Evolutionary conservation across 441 rosid genomes (phyloP).

Genomic region (Adansonia rubrostipa): DNA sequence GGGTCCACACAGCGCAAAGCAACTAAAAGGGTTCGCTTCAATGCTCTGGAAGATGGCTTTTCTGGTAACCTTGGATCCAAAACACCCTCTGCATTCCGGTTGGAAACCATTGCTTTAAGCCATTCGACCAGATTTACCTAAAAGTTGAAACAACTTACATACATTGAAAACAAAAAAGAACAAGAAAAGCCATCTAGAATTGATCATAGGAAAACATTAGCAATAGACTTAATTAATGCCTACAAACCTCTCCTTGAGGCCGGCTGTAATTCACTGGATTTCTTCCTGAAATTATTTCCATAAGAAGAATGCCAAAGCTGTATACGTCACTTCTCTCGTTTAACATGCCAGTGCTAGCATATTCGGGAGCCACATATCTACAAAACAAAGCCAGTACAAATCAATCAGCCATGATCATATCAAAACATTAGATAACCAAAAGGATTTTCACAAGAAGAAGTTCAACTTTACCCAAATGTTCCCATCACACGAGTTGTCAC

Average conservation of each 20-base stretch:
- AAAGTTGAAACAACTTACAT: constrained; percentile 17
- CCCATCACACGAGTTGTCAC: constrained; percentile 97
- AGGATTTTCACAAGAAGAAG: constrained; percentile 19
- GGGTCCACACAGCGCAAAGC: constrained; percentile 94
- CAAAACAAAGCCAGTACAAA: constrained; percentile 26
- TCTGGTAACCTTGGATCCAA: constrained; percentile 78
- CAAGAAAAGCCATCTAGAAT: neutral
- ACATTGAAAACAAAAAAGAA: neutral
- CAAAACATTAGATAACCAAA: constrained; percentile 14
- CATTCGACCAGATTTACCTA: constrained; percentile 89
- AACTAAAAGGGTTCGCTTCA: constrained; percentile 80
- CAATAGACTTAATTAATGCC: neutral
- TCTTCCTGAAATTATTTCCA: constrained; percentile 90
- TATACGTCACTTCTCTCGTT: constrained; percentile 91
- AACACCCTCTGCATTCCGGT: constrained; percentile 71
- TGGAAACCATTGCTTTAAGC: constrained; percentile 81
- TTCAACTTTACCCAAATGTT: constrained; percentile 70
- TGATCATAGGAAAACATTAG: constrained; percentile 1
- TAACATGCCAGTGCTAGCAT: constrained; percentile 94
- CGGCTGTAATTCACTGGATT: constrained; percentile 90
- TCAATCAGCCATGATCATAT: neutral
- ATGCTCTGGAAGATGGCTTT: constrained; percentile 74
- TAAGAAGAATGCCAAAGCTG: constrained; percentile 86
- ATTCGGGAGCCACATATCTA: constrained; percentile 94
- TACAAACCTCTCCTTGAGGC: constrained; percentile 71